Base-by-base conservation (phyloP, 23 red algal genomes). In the Agarophyton chilense region DNA sequence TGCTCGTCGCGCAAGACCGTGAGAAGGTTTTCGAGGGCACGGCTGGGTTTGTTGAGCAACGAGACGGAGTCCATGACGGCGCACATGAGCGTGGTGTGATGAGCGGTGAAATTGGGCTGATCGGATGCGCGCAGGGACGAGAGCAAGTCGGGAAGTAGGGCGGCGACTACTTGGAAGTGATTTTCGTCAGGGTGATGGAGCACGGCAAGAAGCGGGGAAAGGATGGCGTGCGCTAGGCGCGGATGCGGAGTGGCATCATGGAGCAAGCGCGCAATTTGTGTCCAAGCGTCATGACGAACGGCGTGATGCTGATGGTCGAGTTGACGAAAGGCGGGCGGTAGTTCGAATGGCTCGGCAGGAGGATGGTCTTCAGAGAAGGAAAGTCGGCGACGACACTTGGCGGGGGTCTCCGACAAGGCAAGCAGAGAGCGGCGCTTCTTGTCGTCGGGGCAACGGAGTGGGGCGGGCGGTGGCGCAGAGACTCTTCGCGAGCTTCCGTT, bases 381-480 rank as follows among this genome's bases (percentile, higher is more conserved):
- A 36, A 70, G 64, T 8, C 64, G 64, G n/a, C n/a, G n/a, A n/a
- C n/a, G n/a, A n/a, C n/a, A n/a, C n/a, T n/a, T n/a, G n/a, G n/a
- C n/a, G n/a, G 64, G 34, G 13, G 64, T 39, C n/a, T 33, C 64
- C 32, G 64, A 21, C 19, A 70, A 41, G 28, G 64, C 32, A 18
- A 70, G 64, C 38, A 70, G 13, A 2, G 64, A 70, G 19, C 4
- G 64, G 40, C 64, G 64, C 64, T 70, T 70, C 32, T 42, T 36
- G 64, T 70, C 64, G 34, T 70, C 17, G 11, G 64, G 32, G 64
- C 64, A 74, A 33, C 68, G 68, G 43, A 74, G 68, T 3, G 68
- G 68, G 38, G 68, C 68, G 21, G 68, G 68, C 9, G 68, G 68
- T 3, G 68, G 68, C 22, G 68, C 68, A 39, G 68, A 74, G 18